Conservation (phyloP, 2,329 filamentous ascomycete species). For the Colletotrichum euphorbiae region DNA sequence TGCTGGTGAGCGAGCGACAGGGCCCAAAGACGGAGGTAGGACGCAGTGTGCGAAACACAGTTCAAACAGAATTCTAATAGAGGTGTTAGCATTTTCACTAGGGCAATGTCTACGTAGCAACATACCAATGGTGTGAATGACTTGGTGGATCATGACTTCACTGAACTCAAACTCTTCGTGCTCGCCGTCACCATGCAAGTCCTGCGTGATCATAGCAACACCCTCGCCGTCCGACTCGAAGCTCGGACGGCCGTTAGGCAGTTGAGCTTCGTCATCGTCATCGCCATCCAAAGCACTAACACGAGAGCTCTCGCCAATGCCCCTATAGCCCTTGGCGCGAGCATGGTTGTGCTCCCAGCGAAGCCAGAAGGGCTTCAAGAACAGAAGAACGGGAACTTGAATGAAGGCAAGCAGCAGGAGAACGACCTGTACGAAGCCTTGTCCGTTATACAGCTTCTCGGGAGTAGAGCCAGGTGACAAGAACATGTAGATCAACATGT, state of each 20-base stretch:
- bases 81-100: constrained; percentile 46
- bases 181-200: constrained; percentile 79
- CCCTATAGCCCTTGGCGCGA: constrained; percentile 88
- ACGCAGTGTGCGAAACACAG: constrained; percentile 98
- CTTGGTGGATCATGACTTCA: constrained; percentile 98
- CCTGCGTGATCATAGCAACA: constrained; percentile 88
- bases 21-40: constrained; percentile 98
- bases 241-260: constrained; percentile 67
- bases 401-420: constrained; percentile 84
- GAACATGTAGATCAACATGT: constrained; percentile 99
- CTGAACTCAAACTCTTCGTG: constrained; percentile 98
- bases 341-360: constrained; percentile 93
- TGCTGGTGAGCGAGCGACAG: constrained; percentile 97
- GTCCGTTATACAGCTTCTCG: constrained; percentile 79
- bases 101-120: constrained; percentile 30
- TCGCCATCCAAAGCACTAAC: constrained; percentile 93
- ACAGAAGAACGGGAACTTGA: constrained; percentile 90
- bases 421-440: constrained; percentile 79
- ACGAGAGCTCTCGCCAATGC: constrained; percentile 87
- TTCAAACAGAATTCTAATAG: constrained; percentile 93
- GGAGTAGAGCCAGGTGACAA: constrained; percentile 78
- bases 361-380: constrained; percentile 96
- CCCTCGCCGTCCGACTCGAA: constrained; percentile 79
- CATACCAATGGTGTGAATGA: constrained; percentile 98
- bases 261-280: constrained; percentile 77